Base-by-base conservation (phyloP, 495 filamentous ascomycete genomes). In the Entonaema liquescens region DNA sequence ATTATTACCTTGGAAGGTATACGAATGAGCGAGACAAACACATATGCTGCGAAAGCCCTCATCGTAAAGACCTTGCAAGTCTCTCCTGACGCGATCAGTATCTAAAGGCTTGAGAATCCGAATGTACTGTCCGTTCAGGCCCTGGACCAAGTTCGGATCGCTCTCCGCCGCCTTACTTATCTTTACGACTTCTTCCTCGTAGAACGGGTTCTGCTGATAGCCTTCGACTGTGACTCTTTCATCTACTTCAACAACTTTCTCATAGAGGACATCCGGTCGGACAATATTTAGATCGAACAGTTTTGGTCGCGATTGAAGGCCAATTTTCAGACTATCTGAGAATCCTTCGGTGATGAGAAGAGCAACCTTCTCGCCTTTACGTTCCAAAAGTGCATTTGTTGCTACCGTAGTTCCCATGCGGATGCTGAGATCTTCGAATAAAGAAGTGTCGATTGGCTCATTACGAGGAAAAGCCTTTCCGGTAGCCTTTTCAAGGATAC, bases 281-380 rank as follows among this genome's bases (percentile, higher is more conserved):
- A 83, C 82, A 72, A 93, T 92, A 6, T 87, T 87, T 23, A 95
- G 78, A 72, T 95, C 92, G 66, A 95, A 95, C 63, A 95, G 92
- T 67, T 87, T 88, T 11, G 92, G 92, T 0, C 92, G 83, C 7
- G 89, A 90, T 76, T 95, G 92, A 76, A 93, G 92, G 23, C 92
- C 92, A 67, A 94, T 94, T 52, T 91, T 88, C n/a, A 98, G 82
- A 68, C 93, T 91, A 78, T 98, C 95, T 49, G 88, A 90, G 80
- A 98, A 98, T 0, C 94, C 94, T 76, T 93, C 91, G 1, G 95
- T 97, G 9, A 95, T 92, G 33, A 97, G 84, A 73, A 98, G 85
- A 5, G 89, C 94, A 63, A 94, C 94, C 68, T 88, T 89, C 77
- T 96, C 94, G 5, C 94, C 94, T 78, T 97, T 98, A 63, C 94